Percentiles rank a stretch among this genome's conserved stretches.
Conservation (phyloP, 768 basidiomycete species). For the Termitomyces sp. region DNA sequence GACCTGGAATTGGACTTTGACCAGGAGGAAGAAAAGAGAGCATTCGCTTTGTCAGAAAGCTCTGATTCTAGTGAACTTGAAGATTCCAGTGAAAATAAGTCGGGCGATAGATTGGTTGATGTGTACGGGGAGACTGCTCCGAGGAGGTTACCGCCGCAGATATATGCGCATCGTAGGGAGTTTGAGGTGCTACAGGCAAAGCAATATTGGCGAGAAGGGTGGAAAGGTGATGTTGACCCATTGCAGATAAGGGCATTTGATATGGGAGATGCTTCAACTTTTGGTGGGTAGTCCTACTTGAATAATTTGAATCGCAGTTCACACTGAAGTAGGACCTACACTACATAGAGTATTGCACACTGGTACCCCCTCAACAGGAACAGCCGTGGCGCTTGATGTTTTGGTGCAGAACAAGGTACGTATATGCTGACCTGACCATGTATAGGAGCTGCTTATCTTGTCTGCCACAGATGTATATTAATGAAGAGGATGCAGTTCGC, state of each 20-base stretch:
- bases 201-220: slow-evolving; percentile 75
- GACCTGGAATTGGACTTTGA: slow-evolving; percentile 35
- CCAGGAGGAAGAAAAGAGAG: slow-evolving; percentile 12
- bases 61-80: background rate
- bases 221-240: slow-evolving; percentile 43
- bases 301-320: background rate
- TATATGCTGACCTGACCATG: background rate
- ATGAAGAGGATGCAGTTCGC: slow-evolving; percentile 72
- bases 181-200: slow-evolving; percentile 57
- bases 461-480: slow-evolving; percentile 53
- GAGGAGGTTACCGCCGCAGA: slow-evolving; percentile 22
- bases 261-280: slow-evolving; percentile 66
- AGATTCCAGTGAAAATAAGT: background rate
- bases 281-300: slow-evolving; percentile 39
- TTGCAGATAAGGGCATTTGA: slow-evolving; percentile 40
- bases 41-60: background rate
- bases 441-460: background rate
- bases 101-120: background rate
- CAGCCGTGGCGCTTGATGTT: slow-evolving; percentile 9
- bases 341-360: slow-evolving; percentile 10
- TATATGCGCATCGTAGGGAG: slow-evolving; percentile 42
- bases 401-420: slow-evolving; percentile 16
- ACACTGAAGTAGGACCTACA: slow-evolving; percentile 12
- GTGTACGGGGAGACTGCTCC: slow-evolving; percentile 6
- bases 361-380: background rate